These are phyloP conservation scores for Trichophyton simii DNA, from an alignment of 2,329 filamentous ascomycete genomes.

Conservation along the genomic window DNA sequence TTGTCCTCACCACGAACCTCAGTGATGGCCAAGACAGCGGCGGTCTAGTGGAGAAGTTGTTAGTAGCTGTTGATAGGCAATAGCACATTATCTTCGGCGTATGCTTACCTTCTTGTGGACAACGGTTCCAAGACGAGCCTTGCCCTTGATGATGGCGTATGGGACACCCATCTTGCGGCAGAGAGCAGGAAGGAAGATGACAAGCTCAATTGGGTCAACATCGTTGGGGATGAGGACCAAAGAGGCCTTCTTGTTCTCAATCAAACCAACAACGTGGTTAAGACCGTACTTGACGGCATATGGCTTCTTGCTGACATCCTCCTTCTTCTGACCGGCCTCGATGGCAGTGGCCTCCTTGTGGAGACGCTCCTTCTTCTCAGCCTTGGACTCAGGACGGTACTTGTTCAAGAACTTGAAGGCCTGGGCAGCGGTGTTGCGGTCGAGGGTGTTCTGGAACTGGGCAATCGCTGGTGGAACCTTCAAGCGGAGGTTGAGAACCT, in stretches of 20 bases:
- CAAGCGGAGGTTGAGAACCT: constrained; percentile 96
- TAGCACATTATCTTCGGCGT: background rate
- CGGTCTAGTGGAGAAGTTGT: constrained; percentile 54
- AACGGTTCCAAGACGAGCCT: constrained; percentile 95
- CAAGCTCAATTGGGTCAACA: constrained; percentile 98
- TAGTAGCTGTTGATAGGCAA: background rate
- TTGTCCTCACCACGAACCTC: constrained; percentile 98
- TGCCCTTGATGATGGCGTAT: constrained; percentile 99
- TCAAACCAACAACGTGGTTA: constrained; percentile 95
- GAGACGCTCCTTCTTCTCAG: constrained; percentile 99
- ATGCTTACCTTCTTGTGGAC: constrained; percentile 90
- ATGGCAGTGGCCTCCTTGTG: constrained; percentile 96
- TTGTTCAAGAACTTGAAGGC: constrained; percentile 99
- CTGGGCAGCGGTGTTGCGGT: constrained; percentile 93
- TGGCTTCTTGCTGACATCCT: constrained; percentile 99
- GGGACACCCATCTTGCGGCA: constrained; percentile 99
- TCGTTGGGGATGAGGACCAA: constrained; percentile 98
- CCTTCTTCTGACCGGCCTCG: constrained; percentile 99
- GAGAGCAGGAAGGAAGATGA: constrained; percentile 96
- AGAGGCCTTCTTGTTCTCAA: constrained; percentile 99
- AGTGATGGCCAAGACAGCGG: constrained; percentile 86
- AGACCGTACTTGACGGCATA: constrained; percentile 99
- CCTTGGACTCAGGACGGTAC: constrained; percentile 98
- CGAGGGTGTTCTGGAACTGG: constrained; percentile 95
- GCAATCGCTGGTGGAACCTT: constrained; percentile 96